These are phyloP conservation scores for Neltuma alba DNA, from an alignment of 306 rosid genomes.

Conservation along the genomic window DNA sequence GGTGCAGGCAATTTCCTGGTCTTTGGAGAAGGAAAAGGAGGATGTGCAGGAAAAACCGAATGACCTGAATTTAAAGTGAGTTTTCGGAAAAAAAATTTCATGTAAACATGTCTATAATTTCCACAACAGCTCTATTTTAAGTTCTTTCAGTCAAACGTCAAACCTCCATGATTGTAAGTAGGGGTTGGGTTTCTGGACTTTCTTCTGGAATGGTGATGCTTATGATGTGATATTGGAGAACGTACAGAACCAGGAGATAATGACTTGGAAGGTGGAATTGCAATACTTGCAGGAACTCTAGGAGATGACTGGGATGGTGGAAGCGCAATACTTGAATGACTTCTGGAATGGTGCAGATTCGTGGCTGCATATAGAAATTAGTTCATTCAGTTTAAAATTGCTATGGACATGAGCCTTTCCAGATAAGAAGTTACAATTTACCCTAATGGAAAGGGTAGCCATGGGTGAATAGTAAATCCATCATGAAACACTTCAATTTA, in stretches of 20 bases:
- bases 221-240: conserved; percentile 47
- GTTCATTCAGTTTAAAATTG: not conserved
- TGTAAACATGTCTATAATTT: conserved; percentile 10
- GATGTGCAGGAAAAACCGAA: conserved; percentile 50
- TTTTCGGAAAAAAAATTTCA: conserved; percentile 21
- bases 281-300: conserved; percentile 36
- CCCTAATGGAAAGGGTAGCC: conserved; percentile 37
- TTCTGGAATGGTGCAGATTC: conserved; percentile 40
- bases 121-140: not conserved
- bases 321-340: conserved; percentile 41
- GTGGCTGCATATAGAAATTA: conserved; percentile 43
- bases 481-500: not conserved
- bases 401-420: conserved; percentile 8
- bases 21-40: conserved; percentile 54
- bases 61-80: conserved; percentile 47
- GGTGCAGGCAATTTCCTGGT: conserved; percentile 47
- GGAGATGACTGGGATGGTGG: conserved; percentile 45
- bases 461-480: not conserved
- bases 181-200: conserved; percentile 47
- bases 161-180: conserved; percentile 58
- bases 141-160: conserved; percentile 28
- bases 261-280: conserved; percentile 69
- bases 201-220: conserved; percentile 29
- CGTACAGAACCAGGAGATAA: conserved; percentile 37
- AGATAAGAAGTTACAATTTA: conserved; percentile 31